Conservation (phyloP, 441 rosid species). For the Arabidopsis lyrata region DNA sequence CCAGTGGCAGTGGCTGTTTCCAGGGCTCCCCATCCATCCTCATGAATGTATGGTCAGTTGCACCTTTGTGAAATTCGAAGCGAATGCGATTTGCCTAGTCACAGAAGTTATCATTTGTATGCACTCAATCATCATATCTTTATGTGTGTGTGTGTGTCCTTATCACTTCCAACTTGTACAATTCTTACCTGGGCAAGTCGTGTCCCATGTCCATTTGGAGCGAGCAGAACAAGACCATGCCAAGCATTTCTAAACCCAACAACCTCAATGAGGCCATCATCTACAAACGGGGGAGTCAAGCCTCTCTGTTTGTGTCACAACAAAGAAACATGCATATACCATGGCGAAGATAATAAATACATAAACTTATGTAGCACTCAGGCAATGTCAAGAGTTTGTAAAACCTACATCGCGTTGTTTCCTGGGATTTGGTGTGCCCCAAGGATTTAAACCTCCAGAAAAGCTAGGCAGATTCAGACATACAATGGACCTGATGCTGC, state of each 20-base stretch:
- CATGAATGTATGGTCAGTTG: constrained; percentile 84
- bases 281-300: constrained; percentile 86
- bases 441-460: constrained; percentile 94
- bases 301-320: constrained; percentile 60
- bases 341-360: constrained; percentile 1
- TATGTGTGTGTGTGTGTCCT: constrained; percentile 1
- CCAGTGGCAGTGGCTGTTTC: constrained; percentile 89
- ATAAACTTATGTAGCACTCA: neutral
- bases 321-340: constrained; percentile 15
- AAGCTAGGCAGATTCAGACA: constrained; percentile 97
- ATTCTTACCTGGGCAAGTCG: constrained; percentile 89
- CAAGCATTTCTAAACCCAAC: constrained; percentile 99
- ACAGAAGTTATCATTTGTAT: constrained; percentile 16
- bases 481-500: constrained; percentile 89
- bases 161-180: constrained; percentile 8
- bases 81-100: constrained; percentile 80
- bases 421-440: constrained; percentile 81
- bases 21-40: constrained; percentile 98
- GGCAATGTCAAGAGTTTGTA: neutral
- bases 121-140: constrained; percentile 16
- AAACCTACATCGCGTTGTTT: constrained; percentile 66
- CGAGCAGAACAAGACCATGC: constrained; percentile 90
- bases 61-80: constrained; percentile 83
- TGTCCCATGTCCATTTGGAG: constrained; percentile 95
- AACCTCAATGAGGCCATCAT: constrained; percentile 88